Base-by-base conservation (phyloP, 352 stramenopile species). In the Bremia lactucae region DNA sequence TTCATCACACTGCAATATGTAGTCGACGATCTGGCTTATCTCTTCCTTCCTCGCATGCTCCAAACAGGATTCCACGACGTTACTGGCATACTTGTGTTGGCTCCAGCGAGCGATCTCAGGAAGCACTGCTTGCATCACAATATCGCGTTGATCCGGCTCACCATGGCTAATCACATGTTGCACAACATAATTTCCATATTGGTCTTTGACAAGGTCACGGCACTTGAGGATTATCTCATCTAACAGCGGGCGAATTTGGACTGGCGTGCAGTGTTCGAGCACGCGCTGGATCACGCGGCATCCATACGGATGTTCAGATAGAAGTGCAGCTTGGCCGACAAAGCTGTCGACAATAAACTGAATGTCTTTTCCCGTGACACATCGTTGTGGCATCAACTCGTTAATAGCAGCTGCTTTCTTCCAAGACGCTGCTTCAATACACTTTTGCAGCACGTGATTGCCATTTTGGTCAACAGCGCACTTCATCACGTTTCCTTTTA, bases 151-250 rank as follows among this genome's bases (percentile, higher is more conserved):
- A n/a, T 85, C 59, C 2, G 55, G 56, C 26, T 93, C 77, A 25
- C 95, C 94, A 53, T 97, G 94, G 43, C 95, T 80, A 39, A 98
- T 86, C 11, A 98, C 89, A 52, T 99, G 95, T 59, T 99, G 96
- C 46, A 98, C 97, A 5, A 99, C 95, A 54, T 99, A 99, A 68
- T 99, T 99, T 7, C 95, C 96, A 63, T 98, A 99, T 58, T 98
- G 95, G 59, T 99, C 94, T 67, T 89, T 86, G 20, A 90, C 76
- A 25, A 93, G 60, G 14, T 86, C 77, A n/a, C 67, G 73, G 47
- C 80, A 95, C 42, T 85, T 83, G 49, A 72, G 72, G 14, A 93
- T 82, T 42, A 99, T 97, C 49, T 98, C 84, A 59, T 94, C 83
- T 24, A 98, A 56, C 19, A 97, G 86, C n/a, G 74, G 68, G 6